A percentile compares a stretch with the other conserved stretches of the same genome.
These are phyloP conservation scores for Stephania yunnanensis DNA, from an alignment of 164 flowering plant species.

Conservation along the genomic window DNA sequence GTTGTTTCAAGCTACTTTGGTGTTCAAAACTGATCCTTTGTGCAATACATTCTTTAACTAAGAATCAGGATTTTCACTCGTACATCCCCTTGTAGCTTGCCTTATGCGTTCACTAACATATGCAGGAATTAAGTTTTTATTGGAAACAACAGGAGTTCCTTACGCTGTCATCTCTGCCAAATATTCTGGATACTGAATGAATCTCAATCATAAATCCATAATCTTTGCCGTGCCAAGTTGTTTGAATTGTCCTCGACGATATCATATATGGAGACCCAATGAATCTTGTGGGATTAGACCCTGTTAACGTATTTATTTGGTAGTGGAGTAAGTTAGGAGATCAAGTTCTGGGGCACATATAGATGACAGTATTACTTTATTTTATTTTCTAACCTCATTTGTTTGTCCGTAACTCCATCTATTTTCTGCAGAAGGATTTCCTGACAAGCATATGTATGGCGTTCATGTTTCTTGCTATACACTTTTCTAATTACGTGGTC, in stretches of 20 bases:
- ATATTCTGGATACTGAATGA: neutral
- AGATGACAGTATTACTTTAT: neutral
- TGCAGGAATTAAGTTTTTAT: neutral
- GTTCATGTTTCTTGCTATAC: neutral
- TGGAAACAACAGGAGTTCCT: neutral
- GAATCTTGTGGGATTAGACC: neutral
- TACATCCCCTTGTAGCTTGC: neutral
- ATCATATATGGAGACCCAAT: neutral
- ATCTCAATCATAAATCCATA: neutral
- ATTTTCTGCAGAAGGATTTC: neutral
- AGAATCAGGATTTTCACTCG: neutral
- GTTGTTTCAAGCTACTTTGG: conserved; percentile 9
- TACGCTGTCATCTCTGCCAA: neutral
- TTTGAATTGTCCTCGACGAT: neutral
- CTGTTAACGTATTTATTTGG: neutral
- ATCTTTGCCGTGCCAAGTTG: neutral
- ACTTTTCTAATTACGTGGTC: neutral
- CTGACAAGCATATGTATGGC: neutral
- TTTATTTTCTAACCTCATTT: neutral
- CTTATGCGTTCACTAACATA: neutral
- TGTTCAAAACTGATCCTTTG: neutral
- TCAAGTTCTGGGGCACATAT: neutral
- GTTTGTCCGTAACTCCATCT: neutral
- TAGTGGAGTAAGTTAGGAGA: neutral
- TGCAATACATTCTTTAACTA: neutral